Conservation (phyloP, 129 eudicot species). For the Tagetes patula region DNA sequence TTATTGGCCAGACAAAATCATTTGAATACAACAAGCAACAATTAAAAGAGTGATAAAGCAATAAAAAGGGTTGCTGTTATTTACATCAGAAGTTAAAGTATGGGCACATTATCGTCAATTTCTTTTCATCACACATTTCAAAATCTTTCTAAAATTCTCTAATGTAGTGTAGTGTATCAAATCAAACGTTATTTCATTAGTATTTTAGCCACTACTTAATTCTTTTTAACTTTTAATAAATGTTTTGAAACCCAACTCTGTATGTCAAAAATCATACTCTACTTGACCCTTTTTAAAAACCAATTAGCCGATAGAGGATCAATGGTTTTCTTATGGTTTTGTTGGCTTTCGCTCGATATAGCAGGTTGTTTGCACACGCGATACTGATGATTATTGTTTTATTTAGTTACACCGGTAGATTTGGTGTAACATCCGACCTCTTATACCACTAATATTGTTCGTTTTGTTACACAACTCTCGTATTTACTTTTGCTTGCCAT, state of each 20-base stretch:
- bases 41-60: constrained; percentile 24
- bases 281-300: too few species aligned
- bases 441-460: too few species aligned
- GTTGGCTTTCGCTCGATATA: background rate
- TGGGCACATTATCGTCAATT: constrained; percentile 12
- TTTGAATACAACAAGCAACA: constrained; percentile 35
- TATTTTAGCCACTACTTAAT: background rate
- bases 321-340: background rate
- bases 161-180: background rate
- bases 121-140: background rate
- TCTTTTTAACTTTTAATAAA: background rate
- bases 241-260: too few species aligned
- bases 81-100: constrained; percentile 20
- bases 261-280: too few species aligned
- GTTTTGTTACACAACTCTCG: too few species aligned
- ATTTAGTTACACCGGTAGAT: background rate
- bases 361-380: background rate
- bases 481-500: too few species aligned
- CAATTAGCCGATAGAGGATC: background rate
- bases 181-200: background rate
- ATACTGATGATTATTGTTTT: background rate
- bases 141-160: background rate
- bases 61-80: constrained; percentile 3
- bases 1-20: constrained; percentile 33
- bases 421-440: too few species aligned